Evolutionary conservation across 805 yeast genomes (phyloP).

Genomic region (Spathaspora passalidarum): DNA sequence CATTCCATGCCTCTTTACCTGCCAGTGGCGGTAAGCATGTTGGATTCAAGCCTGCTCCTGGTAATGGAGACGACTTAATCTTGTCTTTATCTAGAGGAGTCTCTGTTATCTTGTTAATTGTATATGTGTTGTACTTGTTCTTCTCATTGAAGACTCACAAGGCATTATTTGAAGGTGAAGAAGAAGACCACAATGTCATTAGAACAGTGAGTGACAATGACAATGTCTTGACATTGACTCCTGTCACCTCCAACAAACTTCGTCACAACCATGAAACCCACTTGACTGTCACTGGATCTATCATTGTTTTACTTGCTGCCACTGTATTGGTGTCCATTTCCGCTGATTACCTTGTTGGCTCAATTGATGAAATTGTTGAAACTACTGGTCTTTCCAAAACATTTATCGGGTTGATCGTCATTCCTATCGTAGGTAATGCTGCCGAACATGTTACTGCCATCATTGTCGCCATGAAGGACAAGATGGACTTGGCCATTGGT

Average conservation of each 20-base stretch:
- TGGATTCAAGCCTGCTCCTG: conserved; percentile 35
- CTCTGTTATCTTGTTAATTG: conserved; percentile 68
- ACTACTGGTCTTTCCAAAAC: conserved; percentile 88
- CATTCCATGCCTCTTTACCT: conserved; percentile 82
- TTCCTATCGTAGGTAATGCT: conserved; percentile 97
- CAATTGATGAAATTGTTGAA: conserved; percentile 86
- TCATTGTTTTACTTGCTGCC: conserved; percentile 54
- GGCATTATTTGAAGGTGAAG: conserved; percentile 58
- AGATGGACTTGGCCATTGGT: conserved; percentile 96
- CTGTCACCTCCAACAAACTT: neutral
- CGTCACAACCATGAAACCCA: conserved; percentile 24
- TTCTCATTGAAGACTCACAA: conserved; percentile 91
- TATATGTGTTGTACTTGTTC: conserved; percentile 73
- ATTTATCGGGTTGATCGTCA: conserved; percentile 87
- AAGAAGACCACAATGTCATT: neutral
- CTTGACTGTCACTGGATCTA: conserved; percentile 52
- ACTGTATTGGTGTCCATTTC: conserved; percentile 83
- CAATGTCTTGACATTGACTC: neutral
- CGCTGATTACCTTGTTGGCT: conserved; percentile 92
- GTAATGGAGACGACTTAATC: conserved; percentile 46
- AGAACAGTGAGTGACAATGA: neutral
- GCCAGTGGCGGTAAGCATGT: conserved; percentile 31
- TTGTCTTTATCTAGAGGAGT: conserved; percentile 82
- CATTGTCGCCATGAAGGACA: conserved; percentile 89
- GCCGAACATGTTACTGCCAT: conserved; percentile 98